Conservation (phyloP, 208 protist genomes). For the Acanthamoeba triangularis region DNA sequence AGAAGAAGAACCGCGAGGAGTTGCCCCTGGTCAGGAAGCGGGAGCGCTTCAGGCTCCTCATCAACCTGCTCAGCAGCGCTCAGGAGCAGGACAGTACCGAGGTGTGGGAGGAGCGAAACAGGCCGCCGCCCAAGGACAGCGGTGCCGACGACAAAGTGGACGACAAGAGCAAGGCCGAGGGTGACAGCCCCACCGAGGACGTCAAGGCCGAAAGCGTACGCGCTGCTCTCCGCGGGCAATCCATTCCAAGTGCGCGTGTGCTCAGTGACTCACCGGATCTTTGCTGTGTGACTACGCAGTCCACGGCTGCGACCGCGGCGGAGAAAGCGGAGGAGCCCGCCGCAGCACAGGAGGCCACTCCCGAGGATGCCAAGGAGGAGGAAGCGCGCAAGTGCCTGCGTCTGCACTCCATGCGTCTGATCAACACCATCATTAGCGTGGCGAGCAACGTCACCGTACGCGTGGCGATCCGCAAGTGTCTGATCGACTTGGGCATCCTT, state of each 20-base stretch:
- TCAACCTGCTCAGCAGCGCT: constrained; percentile 20
- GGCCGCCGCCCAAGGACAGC: background rate
- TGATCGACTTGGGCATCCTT: constrained; percentile 61
- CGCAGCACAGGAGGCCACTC: background rate
- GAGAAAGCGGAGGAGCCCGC: background rate
- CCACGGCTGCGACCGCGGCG: background rate
- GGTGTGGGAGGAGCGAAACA: constrained; percentile 56
- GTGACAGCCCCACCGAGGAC: background rate
- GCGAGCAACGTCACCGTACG: constrained; percentile 45
- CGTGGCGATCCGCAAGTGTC: constrained; percentile 41
- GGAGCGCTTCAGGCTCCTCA: constrained; percentile 38
- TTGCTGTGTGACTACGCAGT: background rate
- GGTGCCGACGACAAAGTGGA: background rate
- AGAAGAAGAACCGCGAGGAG: constrained; percentile 45
- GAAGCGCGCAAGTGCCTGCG: background rate
- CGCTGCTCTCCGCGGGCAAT: too few relatives aligned
- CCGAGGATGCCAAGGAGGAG: background rate
- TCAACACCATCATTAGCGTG: constrained; percentile 57
- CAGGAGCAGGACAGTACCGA: constrained; percentile 55
- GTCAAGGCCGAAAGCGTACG: too few relatives aligned
- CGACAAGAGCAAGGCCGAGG: background rate
- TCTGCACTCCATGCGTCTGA: constrained; percentile 14
- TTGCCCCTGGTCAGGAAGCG: constrained; percentile 22
- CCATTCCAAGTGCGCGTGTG: too few relatives aligned
- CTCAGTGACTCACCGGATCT: background rate